A percentile compares a stretch with the other conserved stretches of the same genome.
Conservation (phyloP, 495 filamentous ascomycete genomes). For the Ramalina peruviana region DNA sequence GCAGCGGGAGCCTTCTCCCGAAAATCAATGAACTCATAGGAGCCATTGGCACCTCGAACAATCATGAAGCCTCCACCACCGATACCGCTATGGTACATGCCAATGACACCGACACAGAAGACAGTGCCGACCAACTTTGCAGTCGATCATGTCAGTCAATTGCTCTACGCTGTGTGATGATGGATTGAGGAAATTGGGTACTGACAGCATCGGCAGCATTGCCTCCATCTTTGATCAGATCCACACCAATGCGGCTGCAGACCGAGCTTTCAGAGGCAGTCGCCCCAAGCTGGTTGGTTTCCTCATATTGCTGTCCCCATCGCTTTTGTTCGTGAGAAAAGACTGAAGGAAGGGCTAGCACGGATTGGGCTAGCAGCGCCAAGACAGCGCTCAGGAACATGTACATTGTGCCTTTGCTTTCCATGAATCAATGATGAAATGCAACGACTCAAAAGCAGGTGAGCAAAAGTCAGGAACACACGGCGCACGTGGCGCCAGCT, state of each 20-base stretch:
- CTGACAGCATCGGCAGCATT: conserved; percentile 62
- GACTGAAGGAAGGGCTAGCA: neutral
- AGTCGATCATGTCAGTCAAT: neutral
- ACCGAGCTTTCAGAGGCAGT: conserved; percentile 66
- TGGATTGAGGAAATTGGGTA: neutral
- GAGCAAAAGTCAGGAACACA: too few species aligned
- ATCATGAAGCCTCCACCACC: conserved; percentile 87
- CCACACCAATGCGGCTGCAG: conserved; percentile 63
- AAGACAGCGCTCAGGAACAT: neutral
- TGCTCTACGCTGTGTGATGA: neutral
- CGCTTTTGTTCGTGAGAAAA: neutral
- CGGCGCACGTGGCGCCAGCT: too few species aligned
- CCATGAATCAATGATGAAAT: too few species aligned
- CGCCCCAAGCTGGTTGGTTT: conserved; percentile 43
- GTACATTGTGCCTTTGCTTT: too few species aligned
- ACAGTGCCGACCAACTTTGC: conserved; percentile 51
- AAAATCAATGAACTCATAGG: conserved; percentile 65
- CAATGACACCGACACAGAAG: conserved; percentile 62
- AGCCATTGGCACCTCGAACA: conserved; percentile 36
- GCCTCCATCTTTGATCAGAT: conserved; percentile 53
- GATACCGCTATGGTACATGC: conserved; percentile 78
- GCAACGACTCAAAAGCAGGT: too few species aligned
- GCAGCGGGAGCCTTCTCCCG: conserved; percentile 72
- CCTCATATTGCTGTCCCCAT: conserved; percentile 9
- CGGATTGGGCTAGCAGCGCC: neutral